Percentiles rank a stretch among this genome's conserved stretches.
phyloP scores from a whole-genome alignment of 108 stramenopile species.

The Bacterosira constricta region DNA sequence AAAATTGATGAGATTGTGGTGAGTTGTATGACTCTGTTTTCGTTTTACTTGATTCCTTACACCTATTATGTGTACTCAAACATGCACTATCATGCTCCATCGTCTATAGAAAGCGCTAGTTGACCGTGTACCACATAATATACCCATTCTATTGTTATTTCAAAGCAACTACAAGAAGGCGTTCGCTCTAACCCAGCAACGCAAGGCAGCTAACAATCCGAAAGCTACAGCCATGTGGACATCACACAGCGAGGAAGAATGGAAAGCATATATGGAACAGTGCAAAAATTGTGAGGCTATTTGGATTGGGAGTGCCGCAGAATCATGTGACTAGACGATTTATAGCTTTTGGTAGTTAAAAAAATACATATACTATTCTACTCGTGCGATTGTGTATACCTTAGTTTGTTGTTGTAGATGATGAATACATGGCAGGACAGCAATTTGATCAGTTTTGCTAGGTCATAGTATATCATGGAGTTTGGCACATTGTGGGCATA shows the following conservation, averaged over 20 bases:
- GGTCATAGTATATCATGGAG: no score
- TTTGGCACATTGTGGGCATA: no score
- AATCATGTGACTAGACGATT: no score
- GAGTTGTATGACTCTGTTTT: neutral
- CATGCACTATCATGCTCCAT: conserved; percentile 3
- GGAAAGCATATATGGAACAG: conserved; percentile 31
- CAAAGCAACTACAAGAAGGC: conserved; percentile 59
- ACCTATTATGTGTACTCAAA: conserved; percentile 7
- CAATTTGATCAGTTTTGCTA: no score
- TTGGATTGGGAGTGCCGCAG: conserved; percentile 54
- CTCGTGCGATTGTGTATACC: no score
- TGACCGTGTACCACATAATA: conserved; percentile 10
- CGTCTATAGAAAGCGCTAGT: conserved; percentile 21
- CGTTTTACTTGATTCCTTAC: neutral
- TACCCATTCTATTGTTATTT: conserved; percentile 61
- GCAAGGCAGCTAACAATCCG: conserved; percentile 51
- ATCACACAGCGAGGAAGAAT: conserved; percentile 53
- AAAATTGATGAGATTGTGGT: conserved; percentile 45
- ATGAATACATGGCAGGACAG: no score
- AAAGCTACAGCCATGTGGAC: conserved; percentile 63
- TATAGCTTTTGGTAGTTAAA: no score
- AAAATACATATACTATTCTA: no score
- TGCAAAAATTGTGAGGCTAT: conserved; percentile 56
- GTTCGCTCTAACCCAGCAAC: conserved; percentile 30
- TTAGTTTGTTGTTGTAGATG: no score